Evolutionary conservation across 129 eudicot species (phyloP).

Genomic region (Pittosporum tobira): DNA sequence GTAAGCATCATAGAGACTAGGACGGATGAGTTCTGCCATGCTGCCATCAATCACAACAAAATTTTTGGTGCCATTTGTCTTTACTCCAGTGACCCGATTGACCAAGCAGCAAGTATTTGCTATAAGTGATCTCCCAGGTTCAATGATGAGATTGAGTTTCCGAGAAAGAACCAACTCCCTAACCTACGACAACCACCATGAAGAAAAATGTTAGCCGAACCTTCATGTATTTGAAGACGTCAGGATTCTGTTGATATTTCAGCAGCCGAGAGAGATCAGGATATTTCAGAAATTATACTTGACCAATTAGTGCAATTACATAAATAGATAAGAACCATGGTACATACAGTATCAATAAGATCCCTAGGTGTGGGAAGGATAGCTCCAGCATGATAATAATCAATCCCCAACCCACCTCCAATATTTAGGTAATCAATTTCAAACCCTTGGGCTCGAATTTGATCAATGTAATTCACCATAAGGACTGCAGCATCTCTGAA

Average conservation of each 20-base stretch:
- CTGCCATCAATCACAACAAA: constrained; percentile 82
- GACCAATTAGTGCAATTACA: not conserved
- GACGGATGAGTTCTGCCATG: constrained; percentile 96
- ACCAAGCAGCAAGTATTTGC: constrained; percentile 93
- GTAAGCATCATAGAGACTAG: constrained; percentile 80
- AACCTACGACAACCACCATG: constrained; percentile 41
- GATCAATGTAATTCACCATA: constrained; percentile 82
- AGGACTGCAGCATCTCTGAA: constrained; percentile 85
- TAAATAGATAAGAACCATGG: not conserved
- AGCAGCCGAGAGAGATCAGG: not conserved
- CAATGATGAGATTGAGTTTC: constrained; percentile 79
- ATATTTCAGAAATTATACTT: too few relatives aligned
- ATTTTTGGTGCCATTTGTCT: constrained; percentile 71
- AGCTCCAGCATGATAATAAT: constrained; percentile 83
- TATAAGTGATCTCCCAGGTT: constrained; percentile 84
- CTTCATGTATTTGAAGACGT: not conserved
- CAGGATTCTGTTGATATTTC: not conserved
- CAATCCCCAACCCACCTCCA: constrained; percentile 95
- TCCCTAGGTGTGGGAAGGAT: constrained; percentile 84
- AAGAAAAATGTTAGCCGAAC: not conserved
- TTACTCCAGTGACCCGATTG: constrained; percentile 81
- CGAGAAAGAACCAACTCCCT: constrained; percentile 70
- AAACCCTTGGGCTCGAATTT: constrained; percentile 83
- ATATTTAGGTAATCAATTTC: constrained; percentile 80
- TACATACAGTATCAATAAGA: constrained; percentile 67